These are phyloP conservation scores for Erigeron canadensis DNA, from an alignment of 129 eudicot species.

Conservation along the genomic window DNA sequence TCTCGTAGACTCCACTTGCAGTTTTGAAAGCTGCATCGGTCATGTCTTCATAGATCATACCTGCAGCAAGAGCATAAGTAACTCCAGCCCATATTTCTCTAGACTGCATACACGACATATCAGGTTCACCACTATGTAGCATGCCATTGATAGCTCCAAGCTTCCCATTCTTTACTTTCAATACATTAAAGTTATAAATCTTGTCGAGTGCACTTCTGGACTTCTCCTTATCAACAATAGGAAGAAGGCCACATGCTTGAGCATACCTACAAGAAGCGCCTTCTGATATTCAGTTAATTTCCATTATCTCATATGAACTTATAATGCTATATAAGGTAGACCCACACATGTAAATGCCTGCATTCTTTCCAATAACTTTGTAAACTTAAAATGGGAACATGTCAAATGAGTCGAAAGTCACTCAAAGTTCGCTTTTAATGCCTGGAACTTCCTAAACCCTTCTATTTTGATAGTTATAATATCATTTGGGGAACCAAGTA, in stretches of 20 bases:
- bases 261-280: constrained; percentile 63
- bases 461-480: too few species aligned
- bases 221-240: constrained; percentile 84
- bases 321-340: background rate
- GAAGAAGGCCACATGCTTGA: constrained; percentile 86
- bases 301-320: background rate
- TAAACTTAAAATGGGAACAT: too few species aligned
- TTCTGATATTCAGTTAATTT: background rate
- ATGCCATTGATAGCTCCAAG: constrained; percentile 90
- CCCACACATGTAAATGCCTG: background rate
- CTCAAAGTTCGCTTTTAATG: too few species aligned
- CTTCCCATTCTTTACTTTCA: constrained; percentile 69
- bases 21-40: constrained; percentile 77
- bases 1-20: constrained; percentile 73
- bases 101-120: constrained; percentile 75
- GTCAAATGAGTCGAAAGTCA: too few species aligned
- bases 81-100: constrained; percentile 97
- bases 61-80: constrained; percentile 88
- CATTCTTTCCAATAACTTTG: too few species aligned
- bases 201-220: constrained; percentile 67
- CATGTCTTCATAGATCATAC: constrained; percentile 90
- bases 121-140: constrained; percentile 84
- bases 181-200: constrained; percentile 73
- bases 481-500: too few species aligned
- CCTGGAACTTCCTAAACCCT: too few species aligned